Evolutionary conservation across 805 yeast genomes (phyloP), one percentile per base, ranked within the genome.

Genomic region (Spathaspora girioi): DNA sequence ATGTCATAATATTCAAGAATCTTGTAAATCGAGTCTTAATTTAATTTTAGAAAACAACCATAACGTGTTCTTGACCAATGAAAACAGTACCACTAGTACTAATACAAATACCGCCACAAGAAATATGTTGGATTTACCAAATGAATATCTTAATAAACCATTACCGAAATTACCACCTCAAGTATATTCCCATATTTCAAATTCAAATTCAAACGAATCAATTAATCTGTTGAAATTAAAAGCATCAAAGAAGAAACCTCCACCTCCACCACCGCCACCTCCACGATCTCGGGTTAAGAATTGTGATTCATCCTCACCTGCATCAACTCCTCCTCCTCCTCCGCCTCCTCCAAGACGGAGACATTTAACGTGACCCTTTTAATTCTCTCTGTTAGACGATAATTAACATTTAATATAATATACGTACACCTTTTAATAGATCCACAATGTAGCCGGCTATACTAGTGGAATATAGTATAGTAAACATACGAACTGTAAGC

Each of bases 231-330:
- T 63, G 46, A 59, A 53, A 8, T 51, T 62, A 43, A 72, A 71
- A 48, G 73, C 75, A 12, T 52, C 59, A 46, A 62, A 50, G 47
- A 71, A 71, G 51, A 65, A 61, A 47, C 68, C 76, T 1, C 76
- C 78, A 1, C 75, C 76, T 5, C 77, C 77, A 6, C 77, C 76
- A 2, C 68, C 70, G 18, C 59, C 59, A 12, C 54, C 52, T 6
- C 54, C 57, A 17, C 26, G 35, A 29, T 11, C 46, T 6, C 19
- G 26, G 32, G 12, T 35, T n/a, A 10, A n/a, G n/a, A n/a, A n/a
- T n/a, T n/a, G 42, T 17, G 40, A 43, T 14, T 19, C 42, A 27
- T n/a, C 49, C 20, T 7, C 20, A 26, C 32, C 11, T 5, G 32
- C 14, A 29, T 23, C 26, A 6, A 15, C 35, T 10, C 43, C 46